Percentiles rank a stretch among this genome's conserved stretches.
phyloP scores from a whole-genome alignment of 768 basidiomycete genomes.

The Tylopilus plumbeoviolaceoides region DNA sequence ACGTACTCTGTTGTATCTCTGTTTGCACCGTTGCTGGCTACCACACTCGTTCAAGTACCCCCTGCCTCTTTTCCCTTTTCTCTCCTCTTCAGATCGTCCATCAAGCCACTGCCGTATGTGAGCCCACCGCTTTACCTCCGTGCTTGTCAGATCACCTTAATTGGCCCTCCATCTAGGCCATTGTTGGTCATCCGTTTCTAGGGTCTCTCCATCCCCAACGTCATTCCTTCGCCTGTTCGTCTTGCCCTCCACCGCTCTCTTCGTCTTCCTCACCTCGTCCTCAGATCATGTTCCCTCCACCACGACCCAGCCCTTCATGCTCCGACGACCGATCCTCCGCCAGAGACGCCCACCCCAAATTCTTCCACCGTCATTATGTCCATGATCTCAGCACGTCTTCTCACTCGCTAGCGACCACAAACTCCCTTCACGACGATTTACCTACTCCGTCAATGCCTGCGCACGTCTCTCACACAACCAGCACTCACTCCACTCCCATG shows the following conservation, averaged over 20 bases:
- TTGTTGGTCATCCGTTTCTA: constrained; percentile 16
- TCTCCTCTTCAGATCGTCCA: constrained; percentile 1
- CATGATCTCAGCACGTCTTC: constrained; percentile 15
- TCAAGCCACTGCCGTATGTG: constrained; percentile 15
- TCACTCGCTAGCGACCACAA: constrained; percentile 12
- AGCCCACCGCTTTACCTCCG: constrained; percentile 1
- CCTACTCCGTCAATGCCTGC: constrained; percentile 3
- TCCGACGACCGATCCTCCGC: constrained; percentile 15
- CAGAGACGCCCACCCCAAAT: constrained; percentile 5
- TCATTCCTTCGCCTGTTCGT: neutral
- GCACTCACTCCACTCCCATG: constrained; percentile 24
- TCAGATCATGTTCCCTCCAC: constrained; percentile 18
- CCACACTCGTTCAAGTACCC: neutral
- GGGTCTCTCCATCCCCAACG: constrained; percentile 2
- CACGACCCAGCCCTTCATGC: constrained; percentile 12
- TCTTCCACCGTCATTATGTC: constrained; percentile 9
- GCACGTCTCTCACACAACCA: constrained; percentile 4
- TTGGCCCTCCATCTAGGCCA: constrained; percentile 12
- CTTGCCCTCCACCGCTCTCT: neutral
- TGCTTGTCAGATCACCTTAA: neutral
- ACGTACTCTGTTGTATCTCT: constrained; percentile 15
- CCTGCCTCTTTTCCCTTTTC: neutral
- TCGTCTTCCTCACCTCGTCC: neutral
- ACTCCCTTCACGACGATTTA: constrained; percentile 11
- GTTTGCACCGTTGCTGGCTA: constrained; percentile 13